Evolutionary conservation across 139 green algal genomes (phyloP), one percentile per base, ranked within the genome.

Genomic region (Volvox africanus): DNA sequence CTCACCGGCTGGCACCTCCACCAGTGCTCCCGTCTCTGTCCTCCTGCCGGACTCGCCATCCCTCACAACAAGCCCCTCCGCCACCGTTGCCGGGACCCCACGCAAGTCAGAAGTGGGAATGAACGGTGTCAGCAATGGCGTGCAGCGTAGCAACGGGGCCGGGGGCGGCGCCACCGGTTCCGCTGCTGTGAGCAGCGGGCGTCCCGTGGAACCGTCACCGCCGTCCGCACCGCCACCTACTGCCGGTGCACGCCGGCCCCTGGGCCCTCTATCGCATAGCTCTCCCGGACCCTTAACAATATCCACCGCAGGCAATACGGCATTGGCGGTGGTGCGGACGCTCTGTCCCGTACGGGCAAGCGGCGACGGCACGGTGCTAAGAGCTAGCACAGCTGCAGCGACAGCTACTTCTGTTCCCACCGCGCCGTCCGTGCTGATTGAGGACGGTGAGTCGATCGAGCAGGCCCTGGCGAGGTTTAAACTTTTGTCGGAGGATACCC

Each of bases 391-490:
- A 24, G 78, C 78, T 22, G 21, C 37, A 35, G 16, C 78, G 78
- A 35, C 36, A 55, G 36, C 35, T 84, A 67, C 82, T 11, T 13
- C 82, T 67, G 65, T 22, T 2, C 17, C 28, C 11, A 14, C 69
- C 0, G 28, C 6, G 69, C 3, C 78, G 37, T 71, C 36, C 16
- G 36, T 69, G 36, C 83, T 89, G 5, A 89, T 89, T 30, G 26
- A 73, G 69, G 85, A 89, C 3, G 85, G 85, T 30, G 85, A 89
- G 69, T 69, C 71, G 19, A 1, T 82, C 19, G 85, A 89, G 12
- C 28, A 55, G 26, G 85, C 85, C 20, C 37, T 89, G 68, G 69
- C 69, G 36, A 69, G 85, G 37, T 89, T 82, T 17, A 80, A 71
- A 37, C 14, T 89, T 18, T 17, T 30, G 2, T n/a, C 44, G 0